Conservation (phyloP, 306 rosid species). For the Lathyrus oleraceus region DNA sequence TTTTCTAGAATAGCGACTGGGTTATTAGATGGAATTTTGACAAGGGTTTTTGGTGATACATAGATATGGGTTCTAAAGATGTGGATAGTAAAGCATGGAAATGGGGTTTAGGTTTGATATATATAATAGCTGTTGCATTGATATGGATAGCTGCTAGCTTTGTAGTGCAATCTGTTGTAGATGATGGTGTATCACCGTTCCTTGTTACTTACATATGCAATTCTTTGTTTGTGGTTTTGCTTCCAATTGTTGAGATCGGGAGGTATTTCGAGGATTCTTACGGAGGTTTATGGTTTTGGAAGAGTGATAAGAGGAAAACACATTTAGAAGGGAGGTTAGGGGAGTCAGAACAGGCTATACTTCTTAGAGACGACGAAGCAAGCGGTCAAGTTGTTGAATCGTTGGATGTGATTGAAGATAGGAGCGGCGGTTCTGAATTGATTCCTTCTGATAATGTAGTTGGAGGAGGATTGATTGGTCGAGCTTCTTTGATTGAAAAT, state of each 20-base stretch:
- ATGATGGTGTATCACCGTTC: conserved; percentile 88
- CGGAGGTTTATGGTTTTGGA: conserved; percentile 65
- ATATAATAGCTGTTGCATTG: conserved; percentile 77
- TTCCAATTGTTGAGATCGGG: conserved; percentile 81
- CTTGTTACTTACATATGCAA: conserved; percentile 90
- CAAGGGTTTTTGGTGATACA: background rate
- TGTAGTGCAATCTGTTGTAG: conserved; percentile 96
- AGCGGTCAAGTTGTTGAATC: conserved; percentile 34
- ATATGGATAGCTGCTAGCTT: conserved; percentile 99
- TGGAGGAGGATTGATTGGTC: conserved; percentile 28
- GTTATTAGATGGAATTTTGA: no score
- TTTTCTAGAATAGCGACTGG: conserved; percentile 37
- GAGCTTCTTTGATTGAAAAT: conserved; percentile 31
- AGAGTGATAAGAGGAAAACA: conserved; percentile 33
- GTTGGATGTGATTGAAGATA: conserved; percentile 27
- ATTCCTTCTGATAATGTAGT: conserved; percentile 18
- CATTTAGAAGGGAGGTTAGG: conserved; percentile 35
- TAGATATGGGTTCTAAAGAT: conserved; percentile 35
- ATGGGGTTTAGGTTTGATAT: conserved; percentile 79
- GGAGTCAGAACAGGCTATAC: conserved; percentile 69
- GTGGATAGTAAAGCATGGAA: conserved; percentile 64
- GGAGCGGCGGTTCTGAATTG: conserved; percentile 30
- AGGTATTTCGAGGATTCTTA: conserved; percentile 68
- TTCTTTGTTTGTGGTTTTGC: conserved; percentile 82
- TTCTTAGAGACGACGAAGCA: conserved; percentile 52